Conservation (phyloP, 78 protist species). For the Dictyostelium citrinum region DNA sequence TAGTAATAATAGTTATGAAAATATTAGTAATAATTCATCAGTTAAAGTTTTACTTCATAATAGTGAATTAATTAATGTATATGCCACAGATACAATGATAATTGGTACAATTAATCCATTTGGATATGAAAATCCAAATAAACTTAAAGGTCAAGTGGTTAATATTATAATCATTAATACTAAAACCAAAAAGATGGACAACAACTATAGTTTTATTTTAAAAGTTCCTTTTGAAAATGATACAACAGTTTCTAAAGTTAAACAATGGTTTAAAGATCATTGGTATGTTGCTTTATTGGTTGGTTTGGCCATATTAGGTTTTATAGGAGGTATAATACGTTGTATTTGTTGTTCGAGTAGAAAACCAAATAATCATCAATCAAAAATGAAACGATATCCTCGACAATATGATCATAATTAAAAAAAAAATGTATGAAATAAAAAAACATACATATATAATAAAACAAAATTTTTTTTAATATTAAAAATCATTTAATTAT, state of each 20-base stretch:
- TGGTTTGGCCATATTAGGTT: not conserved
- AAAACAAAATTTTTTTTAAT: too few relatives aligned
- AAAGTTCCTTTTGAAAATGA: not conserved
- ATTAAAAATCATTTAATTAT: too few relatives aligned
- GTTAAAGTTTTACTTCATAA: not conserved
- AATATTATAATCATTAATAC: not conserved
- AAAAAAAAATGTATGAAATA: not conserved
- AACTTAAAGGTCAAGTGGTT: not conserved
- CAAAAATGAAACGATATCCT: not conserved
- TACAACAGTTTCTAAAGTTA: not conserved
- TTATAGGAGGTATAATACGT: not conserved
- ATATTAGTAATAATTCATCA: not conserved
- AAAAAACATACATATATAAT: not conserved
- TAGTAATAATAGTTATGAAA: too few relatives aligned
- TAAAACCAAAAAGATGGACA: not conserved
- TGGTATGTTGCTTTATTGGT: constrained; percentile 26
- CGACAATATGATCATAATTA: not conserved
- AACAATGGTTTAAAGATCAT: not conserved
- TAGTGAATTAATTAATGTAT: not conserved
- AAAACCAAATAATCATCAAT: not conserved
- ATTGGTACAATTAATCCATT: not conserved
- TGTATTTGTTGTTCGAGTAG: not conserved
- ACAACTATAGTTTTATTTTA: not conserved
- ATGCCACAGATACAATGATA: not conserved
- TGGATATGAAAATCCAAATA: not conserved